Base-by-base conservation (phyloP, 2,329 filamentous ascomycete genomes). In the Trichoderma breve region DNA sequence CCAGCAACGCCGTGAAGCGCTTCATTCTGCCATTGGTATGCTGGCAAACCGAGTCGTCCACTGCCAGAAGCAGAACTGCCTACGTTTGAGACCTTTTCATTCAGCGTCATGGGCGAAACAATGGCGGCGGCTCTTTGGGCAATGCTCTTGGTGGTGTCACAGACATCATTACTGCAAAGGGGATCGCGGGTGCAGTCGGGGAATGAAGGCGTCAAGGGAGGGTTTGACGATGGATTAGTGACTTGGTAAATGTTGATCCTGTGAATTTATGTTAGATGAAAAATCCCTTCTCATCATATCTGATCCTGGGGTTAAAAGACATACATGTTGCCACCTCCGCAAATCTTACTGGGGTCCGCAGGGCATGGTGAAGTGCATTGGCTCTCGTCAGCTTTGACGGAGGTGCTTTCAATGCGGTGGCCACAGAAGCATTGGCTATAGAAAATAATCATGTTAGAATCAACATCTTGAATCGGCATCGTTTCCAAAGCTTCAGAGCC, bases 1-100 rank as follows among this genome's bases (percentile, higher is more conserved):
- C 74, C 77, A 4, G 86, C 89, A 0, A 92, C 82, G 1, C 90
- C 90, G 76, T 92, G 90, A 0, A 91, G 84, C 1, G 86, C 89
- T 78, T 90, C 88, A 58, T 84, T 86, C 87, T 88, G 91, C 83
- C 88, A 90, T 74, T 87, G 82, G 74, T 92, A 92, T 0, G 84
- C 78, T 0, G 86, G 85, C 0, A 91, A 80, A 6, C 88, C 88
- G 0, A 91, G 82, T 32, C 88, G 82, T 1, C 86, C 81, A 7
- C 87, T 85, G 0, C 88, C 89, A 0, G 73, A 65, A 6, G 72
- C 71, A 12, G 47, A 63, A 21, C 71, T 73, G 3, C 47, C 77
- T 6, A 82, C 71, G 47, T 81, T 81, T 7, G 34, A 72, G 6
- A 80, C 74, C 73, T 81, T 82, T 70, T 82, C 80, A 3, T 78